Conservation (phyloP, 2,329 filamentous ascomycete genomes). For the Botrytis medusae region DNA sequence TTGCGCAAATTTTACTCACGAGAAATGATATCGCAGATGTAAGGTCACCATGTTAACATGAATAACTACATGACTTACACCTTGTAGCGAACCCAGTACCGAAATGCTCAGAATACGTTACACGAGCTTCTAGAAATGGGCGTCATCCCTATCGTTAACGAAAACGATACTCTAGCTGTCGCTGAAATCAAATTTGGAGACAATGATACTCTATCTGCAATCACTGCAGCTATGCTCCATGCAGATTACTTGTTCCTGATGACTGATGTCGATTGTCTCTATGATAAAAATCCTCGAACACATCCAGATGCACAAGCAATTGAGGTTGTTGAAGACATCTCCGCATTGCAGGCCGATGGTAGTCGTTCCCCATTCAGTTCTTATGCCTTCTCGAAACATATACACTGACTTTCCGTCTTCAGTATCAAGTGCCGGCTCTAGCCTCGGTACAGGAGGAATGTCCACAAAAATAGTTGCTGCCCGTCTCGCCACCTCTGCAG, state of each 20-base stretch:
- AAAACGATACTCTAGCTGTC: constrained; percentile 95
- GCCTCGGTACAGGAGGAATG: constrained; percentile 94
- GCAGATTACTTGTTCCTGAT: constrained; percentile 96
- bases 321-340: constrained; percentile 88
- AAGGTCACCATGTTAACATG: constrained; percentile 40
- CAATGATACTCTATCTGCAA: constrained; percentile 95
- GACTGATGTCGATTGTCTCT: constrained; percentile 97
- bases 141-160: constrained; percentile 97
- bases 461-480: constrained; percentile 95
- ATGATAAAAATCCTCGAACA: constrained; percentile 89
- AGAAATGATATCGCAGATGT: constrained; percentile 95
- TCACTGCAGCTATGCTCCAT: constrained; percentile 95
- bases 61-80: constrained; percentile 26
- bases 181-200: constrained; percentile 99
- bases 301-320: constrained; percentile 86
- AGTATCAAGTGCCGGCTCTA: constrained; percentile 87
- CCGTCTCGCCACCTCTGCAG: constrained; percentile 85
- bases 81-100: constrained; percentile 77
- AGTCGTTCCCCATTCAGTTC: constrained; percentile 23
- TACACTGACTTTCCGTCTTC: not conserved
- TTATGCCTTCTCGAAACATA: not conserved
- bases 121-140: constrained; percentile 88
- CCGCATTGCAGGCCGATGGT: constrained; percentile 77
- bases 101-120: constrained; percentile 96
- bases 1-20: constrained; percentile 92